A percentile compares a stretch with the other conserved stretches of the same genome.
These are phyloP conservation scores for Scolecobasidium constrictum DNA, from an alignment of 2,329 filamentous ascomycete genomes.

Conservation along the genomic window DNA sequence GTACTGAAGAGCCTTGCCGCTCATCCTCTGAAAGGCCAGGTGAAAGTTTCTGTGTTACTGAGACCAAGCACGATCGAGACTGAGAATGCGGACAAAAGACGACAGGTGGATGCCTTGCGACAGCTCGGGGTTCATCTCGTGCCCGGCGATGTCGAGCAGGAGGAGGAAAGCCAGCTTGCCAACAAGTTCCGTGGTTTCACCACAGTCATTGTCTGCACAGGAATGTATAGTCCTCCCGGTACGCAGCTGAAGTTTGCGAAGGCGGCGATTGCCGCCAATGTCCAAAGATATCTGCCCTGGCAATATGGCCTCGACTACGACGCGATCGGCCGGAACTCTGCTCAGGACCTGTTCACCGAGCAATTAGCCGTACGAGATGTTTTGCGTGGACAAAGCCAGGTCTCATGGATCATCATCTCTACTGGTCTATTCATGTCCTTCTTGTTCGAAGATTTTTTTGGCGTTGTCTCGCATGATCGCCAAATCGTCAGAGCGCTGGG, in stretches of 20 bases:
- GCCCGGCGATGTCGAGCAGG: no score
- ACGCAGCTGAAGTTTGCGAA: slow-evolving; percentile 45
- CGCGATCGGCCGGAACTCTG: slow-evolving; percentile 43
- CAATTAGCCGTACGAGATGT: slow-evolving; percentile 47
- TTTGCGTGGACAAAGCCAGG: slow-evolving; percentile 31
- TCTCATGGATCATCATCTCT: slow-evolving; percentile 37
- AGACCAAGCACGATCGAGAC: no score
- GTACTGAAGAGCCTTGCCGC: no score
- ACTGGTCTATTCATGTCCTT: slow-evolving; percentile 52
- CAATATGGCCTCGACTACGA: slow-evolving; percentile 63
- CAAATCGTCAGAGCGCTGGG: background rate
- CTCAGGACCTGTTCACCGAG: slow-evolving; percentile 54
- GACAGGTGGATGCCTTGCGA: no score
- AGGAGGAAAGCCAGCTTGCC: slow-evolving; percentile 13
- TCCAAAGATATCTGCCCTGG: slow-evolving; percentile 51
- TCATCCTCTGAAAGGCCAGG: no score
- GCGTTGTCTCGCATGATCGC: background rate
- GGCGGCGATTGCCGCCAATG: slow-evolving; percentile 40
- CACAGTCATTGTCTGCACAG: slow-evolving; percentile 46
- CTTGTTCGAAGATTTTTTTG: background rate
- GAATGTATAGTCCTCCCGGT: slow-evolving; percentile 44
- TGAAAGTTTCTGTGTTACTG: no score
- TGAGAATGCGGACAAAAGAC: no score
- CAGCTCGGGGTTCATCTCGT: no score
- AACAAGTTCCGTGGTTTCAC: slow-evolving; percentile 32